Base-by-base conservation (phyloP, 257 asterid species). In the Nicotiana noctiflora region DNA sequence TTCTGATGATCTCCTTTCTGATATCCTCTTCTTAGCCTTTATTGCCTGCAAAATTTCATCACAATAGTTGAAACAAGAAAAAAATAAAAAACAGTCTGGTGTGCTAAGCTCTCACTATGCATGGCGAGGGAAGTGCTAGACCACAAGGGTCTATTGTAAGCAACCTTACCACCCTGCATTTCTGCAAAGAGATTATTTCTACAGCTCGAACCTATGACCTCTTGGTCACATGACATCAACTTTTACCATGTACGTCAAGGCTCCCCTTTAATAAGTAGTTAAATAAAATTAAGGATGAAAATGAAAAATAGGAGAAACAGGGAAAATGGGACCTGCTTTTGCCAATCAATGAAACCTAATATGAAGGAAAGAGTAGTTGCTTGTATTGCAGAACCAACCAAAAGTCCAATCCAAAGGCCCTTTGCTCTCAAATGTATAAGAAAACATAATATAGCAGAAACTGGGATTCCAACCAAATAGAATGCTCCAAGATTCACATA, bases 341-440 rank as follows among this genome's bases (percentile, higher is more conserved):
- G 61, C 93, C 93, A 89, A 32, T 89, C 34, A 67, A 91, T 88
- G 85, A 80, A 83, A 27, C 34, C 29, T 74, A 92, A 82, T 27
- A 89, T 65, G 59, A 85, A n/a, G 25, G 82, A 82, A 13, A 89
- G 88, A 63, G 82, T 21, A 11, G 82, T 27, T 10, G 89, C 80
- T 78, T 89, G 91, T 37, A 86, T 0, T 0, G 78, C n/a, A 12
- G 91, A 82, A n/a, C 90, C 93, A 1, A 77, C 52, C 77, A 87
- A 77, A 0, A 89, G 81, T 49, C 95, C 95, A 29, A 86, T 82
- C 92, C 93, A 91, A 2, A 88, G 84, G 5, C 95, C 95, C 77
- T 82, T 82, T 40, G 88, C 93, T 80, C 82, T 85, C 34, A 86
- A 34, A 9, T 86, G 83, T 9, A 34, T 40, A n/a, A 49, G 37